Evolutionary conservation across 139 green algal genomes (phyloP), one percentile per base, ranked within the genome.

Genomic region (Haematococcus lacustris): DNA sequence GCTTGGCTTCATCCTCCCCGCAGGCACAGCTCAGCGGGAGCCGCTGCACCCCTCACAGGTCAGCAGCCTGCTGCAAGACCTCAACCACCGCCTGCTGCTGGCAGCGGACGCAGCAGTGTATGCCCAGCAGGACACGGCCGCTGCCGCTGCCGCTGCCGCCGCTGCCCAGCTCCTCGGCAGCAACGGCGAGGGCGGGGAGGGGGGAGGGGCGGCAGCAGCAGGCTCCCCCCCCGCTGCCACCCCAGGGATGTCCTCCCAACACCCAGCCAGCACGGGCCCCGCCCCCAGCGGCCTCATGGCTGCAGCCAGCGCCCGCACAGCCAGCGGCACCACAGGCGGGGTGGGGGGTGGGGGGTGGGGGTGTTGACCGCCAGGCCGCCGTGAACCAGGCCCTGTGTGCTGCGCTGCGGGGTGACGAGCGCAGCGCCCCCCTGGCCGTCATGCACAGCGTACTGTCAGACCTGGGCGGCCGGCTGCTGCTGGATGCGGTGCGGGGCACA

Each of bases 71-170:
- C 73, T 78, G 39, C 40, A 78, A 28, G 59, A 78, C 66, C 53
- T 74, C 61, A 84, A 84, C 71, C 65, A 71, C 50, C 71, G 78
- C 51, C 80, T 84, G 74, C 62, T 73, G 5, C 57, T 84, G 6
- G 74, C 71, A 3, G 79, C 79, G 30, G 79, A 84, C 51, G 71
- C 71, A 21, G 79, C 79, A 7, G 74, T 68, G 32, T 84, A 84
- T 63, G 30, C 38, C 5, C 30, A n/a, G 33, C 43, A n/a, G n/a
- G n/a, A n/a, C n/a, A n/a, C n/a, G n/a, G n/a, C 23, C 23, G 59
- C 59, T 35, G 59, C 59, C 6, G 59, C 59, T 35, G 59, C 59
- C 23, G 26, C 26, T 30, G 61, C 61, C 61, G 30, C 26, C 3
- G 17, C 33, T 6, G 61, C 4, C 26, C 30, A 39, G 33, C 4